Evolutionary conservation across 2,329 filamentous ascomycete genomes (phyloP).

Genomic region (Pseudogymnoascus sp.): DNA sequence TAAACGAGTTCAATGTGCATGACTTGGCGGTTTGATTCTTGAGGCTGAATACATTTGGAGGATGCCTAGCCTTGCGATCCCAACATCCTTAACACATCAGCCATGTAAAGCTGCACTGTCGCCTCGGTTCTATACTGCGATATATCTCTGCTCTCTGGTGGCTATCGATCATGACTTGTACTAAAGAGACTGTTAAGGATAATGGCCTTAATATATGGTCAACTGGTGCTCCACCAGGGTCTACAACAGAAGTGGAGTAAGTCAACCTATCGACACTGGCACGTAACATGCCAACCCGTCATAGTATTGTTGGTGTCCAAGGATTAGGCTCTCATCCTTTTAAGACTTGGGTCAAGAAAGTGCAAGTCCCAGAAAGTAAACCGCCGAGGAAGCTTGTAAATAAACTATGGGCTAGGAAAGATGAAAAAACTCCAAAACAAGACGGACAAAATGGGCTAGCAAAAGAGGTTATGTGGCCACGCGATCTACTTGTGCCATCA

Average conservation of each 20-base stretch:
- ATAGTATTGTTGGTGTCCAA: constrained; percentile 17
- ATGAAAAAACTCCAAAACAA: neutral
- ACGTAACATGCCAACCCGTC: constrained; percentile 4
- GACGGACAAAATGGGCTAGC: constrained; percentile 2
- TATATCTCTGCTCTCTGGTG: neutral
- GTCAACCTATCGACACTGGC: neutral
- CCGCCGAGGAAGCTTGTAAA: constrained; percentile 7
- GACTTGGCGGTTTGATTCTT: neutral
- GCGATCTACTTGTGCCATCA: constrained; percentile 15
- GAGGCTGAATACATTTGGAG: neutral
- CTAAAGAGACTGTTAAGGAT: constrained; percentile 16
- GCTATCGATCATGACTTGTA: constrained; percentile 12
- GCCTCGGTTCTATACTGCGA: neutral
- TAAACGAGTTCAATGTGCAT: neutral
- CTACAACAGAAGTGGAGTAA: constrained; percentile 14
- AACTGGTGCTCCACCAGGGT: constrained; percentile 11
- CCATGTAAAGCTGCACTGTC: neutral
- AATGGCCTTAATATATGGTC: constrained; percentile 17
- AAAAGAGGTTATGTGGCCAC: constrained; percentile 15
- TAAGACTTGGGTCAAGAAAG: constrained; percentile 16
- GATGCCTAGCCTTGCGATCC: neutral
- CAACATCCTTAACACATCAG: neutral
- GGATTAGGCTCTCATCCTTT: constrained; percentile 13
- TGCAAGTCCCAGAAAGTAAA: neutral
- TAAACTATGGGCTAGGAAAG: constrained; percentile 11